A percentile compares a stretch with the other conserved stretches of the same genome.
Evolutionary conservation across 768 basidiomycete species (phyloP).

Genomic region (Leccinum disarticulatum): DNA sequence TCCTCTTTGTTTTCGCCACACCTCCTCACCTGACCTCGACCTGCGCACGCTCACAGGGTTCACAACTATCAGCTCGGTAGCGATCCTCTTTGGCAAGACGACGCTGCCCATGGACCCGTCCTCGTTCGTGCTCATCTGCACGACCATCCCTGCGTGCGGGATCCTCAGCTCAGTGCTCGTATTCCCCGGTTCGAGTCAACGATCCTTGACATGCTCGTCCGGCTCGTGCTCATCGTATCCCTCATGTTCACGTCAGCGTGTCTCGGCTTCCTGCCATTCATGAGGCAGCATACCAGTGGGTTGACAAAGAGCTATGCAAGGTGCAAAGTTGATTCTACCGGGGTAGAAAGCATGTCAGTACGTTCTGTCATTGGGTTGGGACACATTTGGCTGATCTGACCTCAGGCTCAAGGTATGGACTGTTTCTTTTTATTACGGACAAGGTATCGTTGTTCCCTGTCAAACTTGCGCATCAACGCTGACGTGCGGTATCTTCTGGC

Average conservation of each 20-base stretch:
- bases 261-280: conserved; percentile 66
- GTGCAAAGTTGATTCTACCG: conserved; percentile 77
- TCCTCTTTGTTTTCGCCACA: neutral
- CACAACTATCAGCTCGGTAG: conserved; percentile 89
- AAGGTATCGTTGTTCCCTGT: conserved; percentile 48
- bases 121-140: conserved; percentile 75
- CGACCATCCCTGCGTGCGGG: conserved; percentile 71
- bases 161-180: conserved; percentile 76
- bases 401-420: conserved; percentile 46
- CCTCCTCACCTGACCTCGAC: neutral
- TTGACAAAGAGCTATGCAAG: conserved; percentile 62
- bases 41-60: conserved; percentile 51
- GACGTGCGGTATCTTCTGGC: neutral
- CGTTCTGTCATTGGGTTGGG: conserved; percentile 11
- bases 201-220: conserved; percentile 64
- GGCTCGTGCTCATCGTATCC: conserved; percentile 64
- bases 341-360: conserved; percentile 91
- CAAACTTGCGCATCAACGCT: neutral
- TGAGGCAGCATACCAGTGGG: conserved; percentile 63
- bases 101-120: conserved; percentile 79
- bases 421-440: conserved; percentile 84
- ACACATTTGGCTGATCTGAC: neutral
- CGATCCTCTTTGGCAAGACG: conserved; percentile 91
- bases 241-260: conserved; percentile 79
- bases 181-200: conserved; percentile 59